phyloP scores from a whole-genome alignment of 208 protist species.

The Wallacemonas sp. region DNA sequence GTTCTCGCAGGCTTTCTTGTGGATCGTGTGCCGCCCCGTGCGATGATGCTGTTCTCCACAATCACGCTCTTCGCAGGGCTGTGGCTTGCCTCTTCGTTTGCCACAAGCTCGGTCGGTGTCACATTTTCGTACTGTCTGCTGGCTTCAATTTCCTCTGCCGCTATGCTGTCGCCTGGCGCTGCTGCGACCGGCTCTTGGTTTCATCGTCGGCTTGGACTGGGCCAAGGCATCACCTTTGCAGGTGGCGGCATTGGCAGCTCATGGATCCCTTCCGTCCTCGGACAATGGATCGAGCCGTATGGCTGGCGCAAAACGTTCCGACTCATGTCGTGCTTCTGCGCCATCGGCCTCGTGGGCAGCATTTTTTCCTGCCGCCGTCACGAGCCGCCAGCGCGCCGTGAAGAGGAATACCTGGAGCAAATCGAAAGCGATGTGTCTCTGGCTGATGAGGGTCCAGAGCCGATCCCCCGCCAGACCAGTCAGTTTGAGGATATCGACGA shows the following conservation, averaged over 20 bases:
- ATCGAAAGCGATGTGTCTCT: conserved; percentile 1
- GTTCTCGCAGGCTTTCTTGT: conserved; percentile 71
- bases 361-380: conserved; percentile 60
- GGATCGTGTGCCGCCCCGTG: conserved; percentile 66
- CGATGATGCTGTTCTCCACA: conserved; percentile 70
- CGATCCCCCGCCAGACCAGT: background rate
- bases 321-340: conserved; percentile 74
- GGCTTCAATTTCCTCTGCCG: conserved; percentile 69
- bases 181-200: conserved; percentile 80
- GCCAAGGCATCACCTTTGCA: conserved; percentile 76
- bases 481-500: background rate
- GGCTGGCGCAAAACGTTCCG: conserved; percentile 85
- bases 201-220: conserved; percentile 46
- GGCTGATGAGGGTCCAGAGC: background rate
- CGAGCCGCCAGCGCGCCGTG: background rate
- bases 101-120: conserved; percentile 52
- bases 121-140: conserved; percentile 75
- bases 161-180: conserved; percentile 78
- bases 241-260: conserved; percentile 77
- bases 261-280: conserved; percentile 63
- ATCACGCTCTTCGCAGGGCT: conserved; percentile 54
- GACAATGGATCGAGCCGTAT: conserved; percentile 62
- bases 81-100: conserved; percentile 64
- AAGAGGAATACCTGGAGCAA: conserved; percentile 15
- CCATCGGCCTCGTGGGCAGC: conserved; percentile 68